A percentile compares a stretch with the other conserved stretches of the same genome.
Conservation (phyloP, 2,329 filamentous ascomycete genomes). For the Penicillium sp. region DNA sequence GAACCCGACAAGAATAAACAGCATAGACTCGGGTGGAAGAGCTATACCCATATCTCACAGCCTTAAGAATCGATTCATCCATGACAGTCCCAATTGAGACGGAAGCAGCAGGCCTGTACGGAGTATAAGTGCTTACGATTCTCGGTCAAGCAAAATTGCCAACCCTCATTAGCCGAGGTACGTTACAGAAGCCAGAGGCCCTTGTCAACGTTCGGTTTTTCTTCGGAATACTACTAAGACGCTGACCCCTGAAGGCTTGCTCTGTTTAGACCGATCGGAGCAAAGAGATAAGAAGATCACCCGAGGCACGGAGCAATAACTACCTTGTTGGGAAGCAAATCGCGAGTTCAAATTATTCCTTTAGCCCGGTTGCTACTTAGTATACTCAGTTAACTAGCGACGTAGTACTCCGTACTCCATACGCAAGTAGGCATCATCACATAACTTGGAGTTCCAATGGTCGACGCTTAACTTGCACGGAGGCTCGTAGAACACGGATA, state of each 20-base stretch:
- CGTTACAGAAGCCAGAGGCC: not conserved
- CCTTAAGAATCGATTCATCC: not conserved
- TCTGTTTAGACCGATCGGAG: not conserved
- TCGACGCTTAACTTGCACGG: not conserved
- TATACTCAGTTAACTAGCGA: not conserved
- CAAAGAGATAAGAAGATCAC: not conserved
- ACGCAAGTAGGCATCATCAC: not conserved
- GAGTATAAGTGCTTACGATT: not conserved
- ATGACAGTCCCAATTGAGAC: not conserved
- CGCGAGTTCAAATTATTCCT: too few species aligned
- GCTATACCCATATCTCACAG: too few species aligned
- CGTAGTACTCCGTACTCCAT: not conserved
- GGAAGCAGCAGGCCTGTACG: not conserved
- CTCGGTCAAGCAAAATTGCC: not conserved
- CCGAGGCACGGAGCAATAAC: not conserved
- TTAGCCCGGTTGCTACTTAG: not conserved
- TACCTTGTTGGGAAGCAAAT: not conserved
- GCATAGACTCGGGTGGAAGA: not conserved
- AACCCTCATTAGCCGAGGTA: too few species aligned
- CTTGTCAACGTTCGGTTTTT: not conserved
- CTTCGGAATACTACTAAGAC: not conserved
- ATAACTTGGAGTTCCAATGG: not conserved
- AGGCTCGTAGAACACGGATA: not conserved
- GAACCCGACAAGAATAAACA: too few species aligned
- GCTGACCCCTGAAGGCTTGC: not conserved